Evolutionary conservation across 192 early-diverging fungal genomes (phyloP), one percentile per base, ranked within the genome.

Genomic region (Pilaira anomala): DNA sequence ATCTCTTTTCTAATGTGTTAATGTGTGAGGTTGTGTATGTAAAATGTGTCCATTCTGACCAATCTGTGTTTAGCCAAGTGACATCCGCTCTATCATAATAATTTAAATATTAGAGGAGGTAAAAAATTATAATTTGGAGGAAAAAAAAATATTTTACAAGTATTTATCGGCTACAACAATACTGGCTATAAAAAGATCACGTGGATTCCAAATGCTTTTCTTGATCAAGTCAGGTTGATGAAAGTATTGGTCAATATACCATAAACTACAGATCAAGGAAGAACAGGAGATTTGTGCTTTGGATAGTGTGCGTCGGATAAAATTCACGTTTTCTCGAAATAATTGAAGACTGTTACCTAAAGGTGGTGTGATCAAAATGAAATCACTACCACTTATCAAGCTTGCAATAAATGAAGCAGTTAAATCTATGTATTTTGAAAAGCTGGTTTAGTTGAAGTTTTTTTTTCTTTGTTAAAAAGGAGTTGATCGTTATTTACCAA

Each of bases 121-220:
- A 48, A 21, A 40, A 25, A 48, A 3, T 7, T 11, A 57, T 45
- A 12, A 45, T n/a, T n/a, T n/a, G n/a, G n/a, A n/a, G n/a, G n/a
- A n/a, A n/a, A n/a, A 3, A 55, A 1, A 40, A 19, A 13, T 39
- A 46, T 41, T 50, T 59, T 75, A 76, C 46, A 78, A 64, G n/a
- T 77, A 82, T 66, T 82, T 82, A 50, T 82, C 80, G 3, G 80
- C 80, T 26, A 68, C 71, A 18, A 82, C 69, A 29, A 82, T 76
- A 6, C 75, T 58, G 3, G 76, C 75, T 12, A 79, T 67, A 25
- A 82, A 79, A 0, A 82, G 63, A 16, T 78, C 69, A n/a, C 74
- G 67, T 14, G 71, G 65, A 1, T 60, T 65, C 80, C 80, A 82
- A 24, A 58, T 57, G 3, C n/a, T n/a, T n/a, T 56, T 49, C 3